Evolutionary conservation across 2,329 filamentous ascomycete genomes (phyloP).

Genomic region (Cercospora zeae-maydis): DNA sequence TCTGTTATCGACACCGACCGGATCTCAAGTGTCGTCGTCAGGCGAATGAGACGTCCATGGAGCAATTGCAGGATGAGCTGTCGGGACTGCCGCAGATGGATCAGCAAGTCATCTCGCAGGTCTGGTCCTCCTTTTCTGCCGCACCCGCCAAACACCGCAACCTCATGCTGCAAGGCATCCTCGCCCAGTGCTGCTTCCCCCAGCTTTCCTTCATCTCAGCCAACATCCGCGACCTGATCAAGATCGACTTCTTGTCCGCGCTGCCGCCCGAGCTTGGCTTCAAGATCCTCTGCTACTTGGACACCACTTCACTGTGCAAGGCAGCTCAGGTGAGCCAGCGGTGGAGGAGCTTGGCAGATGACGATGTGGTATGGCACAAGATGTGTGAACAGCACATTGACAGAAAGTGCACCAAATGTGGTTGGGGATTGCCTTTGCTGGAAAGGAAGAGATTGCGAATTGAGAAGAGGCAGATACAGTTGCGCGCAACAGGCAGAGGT

Average conservation of each 20-base stretch:
- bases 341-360: conserved; percentile 89
- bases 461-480: conserved; percentile 79
- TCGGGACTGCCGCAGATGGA: conserved; percentile 77
- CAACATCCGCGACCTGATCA: conserved; percentile 88
- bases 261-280: conserved; percentile 87
- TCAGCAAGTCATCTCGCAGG: conserved; percentile 92
- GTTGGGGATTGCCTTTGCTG: conserved; percentile 86
- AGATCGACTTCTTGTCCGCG: conserved; percentile 92
- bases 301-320: conserved; percentile 91
- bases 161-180: conserved; percentile 92
- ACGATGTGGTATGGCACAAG: conserved; percentile 94
- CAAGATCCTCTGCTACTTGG: conserved; percentile 87
- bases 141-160: conserved; percentile 91
- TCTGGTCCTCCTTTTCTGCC: conserved; percentile 97
- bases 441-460: conserved; percentile 84
- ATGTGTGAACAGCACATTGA: conserved; percentile 99
- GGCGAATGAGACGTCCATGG: conserved; percentile 94
- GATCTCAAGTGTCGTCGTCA: conserved; percentile 91
- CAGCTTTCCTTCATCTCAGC: conserved; percentile 90
- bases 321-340: conserved; percentile 87
- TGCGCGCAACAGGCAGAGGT: conserved; percentile 60
- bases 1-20: conserved; percentile 91
- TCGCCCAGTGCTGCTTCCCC: conserved; percentile 95
- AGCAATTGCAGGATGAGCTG: conserved; percentile 83
- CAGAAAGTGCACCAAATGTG: conserved; percentile 88